These are phyloP conservation scores for Phlyctochytrium bullatum DNA, from an alignment of 192 early-diverging fungal species.

Conservation along the genomic window DNA sequence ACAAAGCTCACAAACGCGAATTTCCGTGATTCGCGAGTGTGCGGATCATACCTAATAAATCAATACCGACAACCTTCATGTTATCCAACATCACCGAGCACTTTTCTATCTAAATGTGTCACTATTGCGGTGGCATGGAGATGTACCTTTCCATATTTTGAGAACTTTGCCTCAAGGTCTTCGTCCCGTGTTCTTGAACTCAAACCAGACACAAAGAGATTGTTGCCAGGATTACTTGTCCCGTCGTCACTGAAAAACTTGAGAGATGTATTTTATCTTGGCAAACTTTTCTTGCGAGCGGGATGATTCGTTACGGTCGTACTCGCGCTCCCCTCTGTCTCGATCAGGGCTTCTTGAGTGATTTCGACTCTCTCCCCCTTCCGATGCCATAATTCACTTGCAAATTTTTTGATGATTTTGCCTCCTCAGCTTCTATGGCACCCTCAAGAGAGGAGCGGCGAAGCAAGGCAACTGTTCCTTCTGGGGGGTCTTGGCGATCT, in stretches of 20 bases:
- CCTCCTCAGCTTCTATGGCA: neutral
- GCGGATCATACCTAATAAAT: slow-evolving; percentile 76
- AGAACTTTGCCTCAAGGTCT: slow-evolving; percentile 68
- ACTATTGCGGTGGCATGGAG: neutral
- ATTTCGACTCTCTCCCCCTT: neutral
- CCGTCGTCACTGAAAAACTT: slow-evolving; percentile 20
- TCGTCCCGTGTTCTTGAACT: slow-evolving; percentile 54
- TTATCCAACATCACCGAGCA: slow-evolving; percentile 66
- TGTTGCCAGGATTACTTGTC: slow-evolving; percentile 36
- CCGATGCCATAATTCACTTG: neutral
- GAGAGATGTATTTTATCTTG: no score
- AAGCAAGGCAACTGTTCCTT: neutral
- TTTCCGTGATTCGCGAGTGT: slow-evolving; percentile 69
- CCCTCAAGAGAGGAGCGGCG: neutral
- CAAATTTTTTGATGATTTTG: neutral
- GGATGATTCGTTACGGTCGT: neutral
- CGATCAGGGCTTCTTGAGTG: slow-evolving; percentile 3
- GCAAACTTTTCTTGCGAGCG: neutral
- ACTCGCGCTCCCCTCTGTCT: neutral
- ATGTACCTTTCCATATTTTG: slow-evolving; percentile 68
- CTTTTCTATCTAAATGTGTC: slow-evolving; percentile 52
- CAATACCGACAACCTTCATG: slow-evolving; percentile 15
- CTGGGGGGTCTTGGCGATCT: neutral
- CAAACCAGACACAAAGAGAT: slow-evolving; percentile 75
- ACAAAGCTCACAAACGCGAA: slow-evolving; percentile 52